Evolutionary conservation across 2,329 filamentous ascomycete genomes (phyloP).

Genomic region (Diaporthe vexans): DNA sequence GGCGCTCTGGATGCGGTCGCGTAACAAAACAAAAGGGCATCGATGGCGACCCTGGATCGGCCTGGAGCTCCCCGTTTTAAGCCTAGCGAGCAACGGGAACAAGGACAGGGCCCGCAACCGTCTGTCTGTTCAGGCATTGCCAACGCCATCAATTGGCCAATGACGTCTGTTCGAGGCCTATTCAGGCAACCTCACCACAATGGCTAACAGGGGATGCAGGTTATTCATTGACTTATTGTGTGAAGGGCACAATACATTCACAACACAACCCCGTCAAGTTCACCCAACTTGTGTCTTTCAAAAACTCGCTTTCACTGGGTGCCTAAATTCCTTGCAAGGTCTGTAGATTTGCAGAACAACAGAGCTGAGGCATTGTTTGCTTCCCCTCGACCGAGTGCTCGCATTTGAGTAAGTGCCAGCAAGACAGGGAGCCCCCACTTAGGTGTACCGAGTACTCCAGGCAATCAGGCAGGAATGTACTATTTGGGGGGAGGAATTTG

Average conservation of each 20-base stretch:
- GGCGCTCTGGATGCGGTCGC: conserved; percentile 32
- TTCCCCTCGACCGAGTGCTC: background rate
- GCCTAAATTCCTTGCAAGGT: no score
- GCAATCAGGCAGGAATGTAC: conserved; percentile 3
- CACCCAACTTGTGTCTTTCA: background rate
- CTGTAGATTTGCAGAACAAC: background rate
- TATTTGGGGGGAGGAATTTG: background rate
- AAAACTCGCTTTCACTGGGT: no score
- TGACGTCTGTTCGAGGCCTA: background rate
- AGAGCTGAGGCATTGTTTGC: background rate
- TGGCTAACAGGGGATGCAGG: background rate
- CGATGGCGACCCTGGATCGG: conserved; percentile 17
- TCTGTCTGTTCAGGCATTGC: background rate
- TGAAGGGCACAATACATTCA: background rate
- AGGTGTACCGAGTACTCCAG: background rate
- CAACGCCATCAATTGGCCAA: conserved; percentile 18
- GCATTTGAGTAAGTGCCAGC: background rate
- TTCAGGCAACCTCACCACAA: background rate
- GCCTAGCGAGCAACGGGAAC: conserved; percentile 21
- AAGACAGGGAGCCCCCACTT: background rate
- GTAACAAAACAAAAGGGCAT: conserved; percentile 28
- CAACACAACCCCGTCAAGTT: background rate
- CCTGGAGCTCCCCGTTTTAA: conserved; percentile 22
- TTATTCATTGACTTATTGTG: background rate
- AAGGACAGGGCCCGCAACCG: conserved; percentile 18